Base-by-base conservation (phyloP, 2,329 filamentous ascomycete genomes). In the Penicillium sp. region DNA sequence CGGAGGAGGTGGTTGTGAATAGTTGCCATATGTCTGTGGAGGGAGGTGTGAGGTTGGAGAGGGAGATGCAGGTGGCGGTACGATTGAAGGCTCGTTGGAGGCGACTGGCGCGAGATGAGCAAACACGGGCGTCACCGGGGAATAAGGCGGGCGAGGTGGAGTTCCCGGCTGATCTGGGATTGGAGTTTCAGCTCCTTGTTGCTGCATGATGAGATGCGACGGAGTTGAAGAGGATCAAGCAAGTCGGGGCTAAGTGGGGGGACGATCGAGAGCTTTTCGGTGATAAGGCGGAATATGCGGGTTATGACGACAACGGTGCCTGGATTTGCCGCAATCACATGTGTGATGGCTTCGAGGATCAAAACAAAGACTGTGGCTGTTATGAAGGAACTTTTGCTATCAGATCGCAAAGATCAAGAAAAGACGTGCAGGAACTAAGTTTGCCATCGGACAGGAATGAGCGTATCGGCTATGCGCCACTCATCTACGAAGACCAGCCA, bases 61-160 rank as follows among this genome's bases (percentile, higher is more conserved):
- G 2, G 61, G 59, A 9, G 63, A 67, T 37, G 57, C 48, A 24
- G 56, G 60, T 28, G 67, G 66, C 40, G 67, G 67, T 10, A 66
- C 45, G 39, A 69, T 66, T 32, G 61, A 60, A 43, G 64, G 54
- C 38, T 58, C 53, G 37, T 57, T 58, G 38, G 60, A 58, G 13
- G 57, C 50, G 47, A 65, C 56, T 21, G 63, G 63, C 33, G 62
- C 60, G 15, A 69, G 61, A 51, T 69, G 66, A 26, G 69, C 63
- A 46, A 72, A 60, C 26, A 71, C 71, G 4, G 72, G 72, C 19
- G 72, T 75, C 34, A 75, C 70, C 10, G 72, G 72, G 19, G 72
- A 74, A 61, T 74, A 74, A 24, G 72, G 71, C 22, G 72, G 72
- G 33, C 66, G 69, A 45, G 72, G 69, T 41, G 70, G 69, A 35